Conservation (phyloP, 345 rosid genomes). For the Murraya paniculata region DNA sequence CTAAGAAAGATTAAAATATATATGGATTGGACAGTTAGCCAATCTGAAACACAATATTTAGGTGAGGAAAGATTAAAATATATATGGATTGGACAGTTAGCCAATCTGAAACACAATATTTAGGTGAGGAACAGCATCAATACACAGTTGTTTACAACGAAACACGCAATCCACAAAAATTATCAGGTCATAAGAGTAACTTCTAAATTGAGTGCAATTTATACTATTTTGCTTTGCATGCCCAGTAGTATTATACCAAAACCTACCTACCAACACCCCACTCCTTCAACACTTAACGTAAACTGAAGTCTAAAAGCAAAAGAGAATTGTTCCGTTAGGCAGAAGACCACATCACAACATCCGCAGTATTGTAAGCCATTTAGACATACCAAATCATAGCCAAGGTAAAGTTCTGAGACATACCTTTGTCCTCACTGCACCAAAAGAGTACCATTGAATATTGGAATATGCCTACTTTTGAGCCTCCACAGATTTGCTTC, state of each 20-base stretch:
- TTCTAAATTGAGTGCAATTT: background rate
- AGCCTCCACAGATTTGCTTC: constrained; percentile 72
- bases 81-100: background rate
- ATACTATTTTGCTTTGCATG: background rate
- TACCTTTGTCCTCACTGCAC: constrained; percentile 55
- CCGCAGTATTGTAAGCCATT: background rate
- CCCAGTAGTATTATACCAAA: background rate
- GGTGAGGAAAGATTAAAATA: background rate
- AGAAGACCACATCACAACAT: background rate
- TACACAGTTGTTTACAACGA: background rate
- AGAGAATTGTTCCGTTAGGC: background rate
- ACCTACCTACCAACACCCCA: background rate
- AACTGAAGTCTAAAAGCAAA: background rate
- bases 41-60: background rate
- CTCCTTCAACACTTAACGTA: background rate
- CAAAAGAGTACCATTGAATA: constrained; percentile 64
- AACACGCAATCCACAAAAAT: background rate
- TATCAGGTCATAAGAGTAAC: background rate
- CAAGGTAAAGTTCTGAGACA: constrained; percentile 3
- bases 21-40: background rate
- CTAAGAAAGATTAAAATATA: background rate
- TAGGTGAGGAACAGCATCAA: background rate
- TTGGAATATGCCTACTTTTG: constrained; percentile 60
- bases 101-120: background rate
- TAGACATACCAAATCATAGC: background rate